These are phyloP conservation scores for Yarrowia sp. DNA, from an alignment of 805 yeast species.

Conservation along the genomic window DNA sequence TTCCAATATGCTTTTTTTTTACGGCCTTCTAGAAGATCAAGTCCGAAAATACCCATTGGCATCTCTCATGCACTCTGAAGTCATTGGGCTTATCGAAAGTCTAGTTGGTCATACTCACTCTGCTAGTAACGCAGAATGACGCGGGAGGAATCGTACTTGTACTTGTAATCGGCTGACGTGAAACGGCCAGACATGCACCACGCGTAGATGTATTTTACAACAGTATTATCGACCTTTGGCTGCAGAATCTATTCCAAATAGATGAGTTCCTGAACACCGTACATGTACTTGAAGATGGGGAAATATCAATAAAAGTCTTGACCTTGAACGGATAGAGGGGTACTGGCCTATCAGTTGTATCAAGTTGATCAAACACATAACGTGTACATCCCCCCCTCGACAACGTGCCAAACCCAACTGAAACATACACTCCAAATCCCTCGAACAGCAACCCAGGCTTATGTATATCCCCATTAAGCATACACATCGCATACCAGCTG, in stretches of 20 bases:
- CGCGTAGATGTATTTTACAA: background rate
- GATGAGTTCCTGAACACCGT: no score
- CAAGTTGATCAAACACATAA: background rate
- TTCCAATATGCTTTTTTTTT: background rate
- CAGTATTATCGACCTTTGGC: no score
- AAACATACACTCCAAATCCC: background rate
- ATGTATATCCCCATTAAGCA: constrained; percentile 2
- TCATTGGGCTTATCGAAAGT: background rate
- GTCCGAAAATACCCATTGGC: background rate
- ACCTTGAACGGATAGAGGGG: no score
- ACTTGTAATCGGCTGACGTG: background rate
- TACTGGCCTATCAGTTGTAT: no score
- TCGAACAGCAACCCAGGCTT: constrained; percentile 1
- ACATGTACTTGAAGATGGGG: no score
- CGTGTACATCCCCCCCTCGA: background rate
- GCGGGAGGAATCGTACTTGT: background rate
- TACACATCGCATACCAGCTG: background rate
- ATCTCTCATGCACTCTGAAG: constrained; percentile 1
- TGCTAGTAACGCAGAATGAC: background rate
- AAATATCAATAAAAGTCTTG: no score
- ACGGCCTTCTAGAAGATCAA: background rate
- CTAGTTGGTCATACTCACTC: background rate
- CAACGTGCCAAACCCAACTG: background rate
- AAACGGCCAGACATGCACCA: background rate
- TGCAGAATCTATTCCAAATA: no score